A percentile compares a stretch with the other conserved stretches of the same genome.
phyloP scores from a whole-genome alignment of 805 yeast genomes.

The Myxozyma monticola region DNA sequence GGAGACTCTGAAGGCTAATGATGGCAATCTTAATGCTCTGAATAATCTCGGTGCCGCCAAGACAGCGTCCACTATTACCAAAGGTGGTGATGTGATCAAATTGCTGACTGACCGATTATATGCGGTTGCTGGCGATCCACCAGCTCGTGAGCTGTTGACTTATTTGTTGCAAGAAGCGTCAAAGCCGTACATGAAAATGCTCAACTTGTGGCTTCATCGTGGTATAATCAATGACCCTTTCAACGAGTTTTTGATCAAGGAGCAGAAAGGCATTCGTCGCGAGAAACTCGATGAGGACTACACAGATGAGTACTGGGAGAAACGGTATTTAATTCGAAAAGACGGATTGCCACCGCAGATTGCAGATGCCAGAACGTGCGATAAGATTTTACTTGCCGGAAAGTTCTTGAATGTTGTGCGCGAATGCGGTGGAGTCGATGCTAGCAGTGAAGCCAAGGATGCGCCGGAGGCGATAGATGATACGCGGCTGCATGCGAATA shows the following conservation, averaged over 20 bases:
- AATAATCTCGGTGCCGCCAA: slow-evolving; percentile 25
- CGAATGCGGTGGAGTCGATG: slow-evolving; percentile 52
- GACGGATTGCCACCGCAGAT: slow-evolving; percentile 77
- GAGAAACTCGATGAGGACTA: slow-evolving; percentile 35
- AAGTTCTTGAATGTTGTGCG: slow-evolving; percentile 74
- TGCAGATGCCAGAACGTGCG: slow-evolving; percentile 50
- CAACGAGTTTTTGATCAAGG: slow-evolving; percentile 76
- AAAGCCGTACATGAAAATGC: slow-evolving; percentile 60
- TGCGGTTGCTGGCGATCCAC: slow-evolving; percentile 63
- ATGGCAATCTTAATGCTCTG: slow-evolving; percentile 37
- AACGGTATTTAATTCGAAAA: slow-evolving; percentile 64
- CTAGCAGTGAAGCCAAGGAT: slow-evolving; percentile 37
- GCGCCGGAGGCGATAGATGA: slow-evolving; percentile 29
- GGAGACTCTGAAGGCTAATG: slow-evolving; percentile 41
- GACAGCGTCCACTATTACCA: slow-evolving; percentile 38
- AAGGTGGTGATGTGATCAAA: slow-evolving; percentile 75
- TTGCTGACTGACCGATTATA: slow-evolving; percentile 60
- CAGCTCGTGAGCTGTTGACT: slow-evolving; percentile 53
- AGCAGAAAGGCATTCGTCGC: slow-evolving; percentile 33
- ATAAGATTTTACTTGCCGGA: slow-evolving; percentile 76
- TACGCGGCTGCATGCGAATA: slow-evolving; percentile 48
- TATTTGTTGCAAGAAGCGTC: slow-evolving; percentile 60
- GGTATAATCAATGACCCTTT: slow-evolving; percentile 78
- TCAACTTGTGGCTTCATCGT: slow-evolving; percentile 73
- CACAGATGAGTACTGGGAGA: slow-evolving; percentile 46